Conservation (phyloP, 768 basidiomycete genomes). For the Lactarius evosmus region DNA sequence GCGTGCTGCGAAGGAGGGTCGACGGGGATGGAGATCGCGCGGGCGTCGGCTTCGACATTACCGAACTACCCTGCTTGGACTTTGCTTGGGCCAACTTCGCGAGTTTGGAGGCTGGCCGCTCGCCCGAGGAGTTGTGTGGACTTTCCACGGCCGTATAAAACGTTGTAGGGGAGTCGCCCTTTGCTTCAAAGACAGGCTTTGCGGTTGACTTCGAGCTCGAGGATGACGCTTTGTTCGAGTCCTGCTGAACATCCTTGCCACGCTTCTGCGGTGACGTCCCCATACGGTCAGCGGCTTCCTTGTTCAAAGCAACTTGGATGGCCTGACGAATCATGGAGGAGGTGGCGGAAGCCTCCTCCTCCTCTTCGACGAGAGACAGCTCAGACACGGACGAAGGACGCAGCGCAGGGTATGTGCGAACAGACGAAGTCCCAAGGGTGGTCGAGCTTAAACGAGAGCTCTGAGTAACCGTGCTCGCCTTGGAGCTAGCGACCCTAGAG, state of each 20-base stretch:
- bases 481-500: slow-evolving; percentile 40
- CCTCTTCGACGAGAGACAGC: slow-evolving; percentile 28
- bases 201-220: slow-evolving; percentile 24
- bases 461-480: slow-evolving; percentile 49
- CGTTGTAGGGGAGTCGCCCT: slow-evolving; percentile 1
- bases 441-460: slow-evolving; percentile 37
- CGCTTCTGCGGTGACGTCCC: slow-evolving; percentile 7
- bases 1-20: slow-evolving; percentile 42
- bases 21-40: slow-evolving; percentile 26
- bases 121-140: slow-evolving; percentile 18
- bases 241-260: slow-evolving; percentile 21
- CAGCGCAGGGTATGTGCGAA: slow-evolving; percentile 69
- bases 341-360: slow-evolving; percentile 42
- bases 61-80: slow-evolving; percentile 34
- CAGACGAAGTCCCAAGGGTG: slow-evolving; percentile 52
- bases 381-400: slow-evolving; percentile 64
- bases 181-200: slow-evolving; percentile 12
- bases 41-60: slow-evolving; percentile 32
- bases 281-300: slow-evolving; percentile 51
- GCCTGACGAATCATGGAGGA: slow-evolving; percentile 63
- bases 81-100: slow-evolving; percentile 70
- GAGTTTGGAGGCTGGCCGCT: slow-evolving; percentile 56
- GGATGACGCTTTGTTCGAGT: slow-evolving; percentile 17
- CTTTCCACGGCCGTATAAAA: slow-evolving; percentile 14
- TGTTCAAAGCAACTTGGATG: slow-evolving; percentile 61